These are phyloP conservation scores for Clarireedia paspali DNA, from an alignment of 2,329 filamentous ascomycete species.

Conservation along the genomic window DNA sequence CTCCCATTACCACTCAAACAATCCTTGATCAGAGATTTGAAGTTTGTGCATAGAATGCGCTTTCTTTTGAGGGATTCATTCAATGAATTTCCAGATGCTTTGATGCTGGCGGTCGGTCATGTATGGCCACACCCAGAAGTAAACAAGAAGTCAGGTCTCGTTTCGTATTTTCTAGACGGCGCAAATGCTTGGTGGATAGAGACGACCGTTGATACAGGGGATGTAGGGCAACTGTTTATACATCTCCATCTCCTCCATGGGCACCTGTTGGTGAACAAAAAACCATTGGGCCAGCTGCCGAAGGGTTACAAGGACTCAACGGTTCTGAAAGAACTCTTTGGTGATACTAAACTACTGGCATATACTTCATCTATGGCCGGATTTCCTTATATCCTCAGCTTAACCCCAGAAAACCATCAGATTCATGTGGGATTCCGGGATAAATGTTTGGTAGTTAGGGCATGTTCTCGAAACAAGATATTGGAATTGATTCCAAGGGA, in stretches of 20 bases:
- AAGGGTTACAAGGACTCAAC: constrained; percentile 37
- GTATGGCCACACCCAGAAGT: constrained; percentile 36
- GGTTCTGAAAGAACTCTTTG: constrained; percentile 45
- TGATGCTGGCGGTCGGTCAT: constrained; percentile 32
- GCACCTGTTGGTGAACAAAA: constrained; percentile 40
- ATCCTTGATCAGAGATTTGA: constrained; percentile 40
- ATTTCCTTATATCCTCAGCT: constrained; percentile 41
- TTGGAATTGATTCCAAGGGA: constrained; percentile 31
- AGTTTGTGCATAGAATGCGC: constrained; percentile 34
- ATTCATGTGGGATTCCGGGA: constrained; percentile 48
- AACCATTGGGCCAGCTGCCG: constrained; percentile 46
- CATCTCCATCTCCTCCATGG: constrained; percentile 38
- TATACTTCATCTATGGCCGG: constrained; percentile 43
- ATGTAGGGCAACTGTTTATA: constrained; percentile 30
- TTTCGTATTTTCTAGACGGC: constrained; percentile 21
- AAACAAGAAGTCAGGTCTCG: constrained; percentile 14
- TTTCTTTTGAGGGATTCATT: constrained; percentile 32
- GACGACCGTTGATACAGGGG: constrained; percentile 25
- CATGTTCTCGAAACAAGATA: constrained; percentile 21
- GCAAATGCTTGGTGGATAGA: constrained; percentile 30
- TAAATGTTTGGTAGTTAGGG: constrained; percentile 36
- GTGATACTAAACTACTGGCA: constrained; percentile 41
- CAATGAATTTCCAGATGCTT: constrained; percentile 16
- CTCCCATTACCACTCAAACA: constrained; percentile 31
- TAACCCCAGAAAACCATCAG: constrained; percentile 31